Evolutionary conservation across 768 basidiomycete species (phyloP), one percentile per base, ranked within the genome.

Genomic region (Tephrocybe sp.): DNA sequence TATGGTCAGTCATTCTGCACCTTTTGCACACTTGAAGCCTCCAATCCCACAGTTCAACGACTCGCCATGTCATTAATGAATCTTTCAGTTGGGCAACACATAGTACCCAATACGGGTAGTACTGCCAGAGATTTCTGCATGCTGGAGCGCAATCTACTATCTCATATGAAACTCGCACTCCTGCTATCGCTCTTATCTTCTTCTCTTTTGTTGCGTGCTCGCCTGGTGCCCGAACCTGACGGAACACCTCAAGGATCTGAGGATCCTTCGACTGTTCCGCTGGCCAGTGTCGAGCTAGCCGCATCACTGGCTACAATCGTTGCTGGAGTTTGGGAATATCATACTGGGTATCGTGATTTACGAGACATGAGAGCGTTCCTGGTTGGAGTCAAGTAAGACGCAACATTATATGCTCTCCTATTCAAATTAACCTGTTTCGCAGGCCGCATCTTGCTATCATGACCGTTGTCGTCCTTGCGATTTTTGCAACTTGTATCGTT

Each of bases 41-140:
- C n/a, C n/a, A n/a, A n/a, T 18, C n/a, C 6, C 8, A 12, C 9
- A 12, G n/a, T 18, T 21, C 16, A 18, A 13, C 16, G 35, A 19
- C 25, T 36, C 3, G 3, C 15, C 13, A 44, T 48, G 45, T 22
- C 47, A 5, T 16, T 39, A 28, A 51, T 40, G 36, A 13, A 31
- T 30, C 19, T 19, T 13, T 38, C 25, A 18, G 44, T 53, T 37
- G 53, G 50, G 55, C 58, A 64, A 24, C 58, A 52, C 53, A 60
- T 71, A 51, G 55, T 79, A 9, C 67, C 73, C 44, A 79, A 82
- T 55, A 64, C 64, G 21, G 82, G 82, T 36, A 84, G 87, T 55
- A 71, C 72, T 5, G 84, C 85, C n/a, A 74, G 87, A 59, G 88
- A 90, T 62, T 87, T 80, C 53, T 84, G 80, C 65, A 87, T 89